Evolutionary conservation across 2,329 filamentous ascomycete species (phyloP).

Genomic region (Dactylellina parvicollis): DNA sequence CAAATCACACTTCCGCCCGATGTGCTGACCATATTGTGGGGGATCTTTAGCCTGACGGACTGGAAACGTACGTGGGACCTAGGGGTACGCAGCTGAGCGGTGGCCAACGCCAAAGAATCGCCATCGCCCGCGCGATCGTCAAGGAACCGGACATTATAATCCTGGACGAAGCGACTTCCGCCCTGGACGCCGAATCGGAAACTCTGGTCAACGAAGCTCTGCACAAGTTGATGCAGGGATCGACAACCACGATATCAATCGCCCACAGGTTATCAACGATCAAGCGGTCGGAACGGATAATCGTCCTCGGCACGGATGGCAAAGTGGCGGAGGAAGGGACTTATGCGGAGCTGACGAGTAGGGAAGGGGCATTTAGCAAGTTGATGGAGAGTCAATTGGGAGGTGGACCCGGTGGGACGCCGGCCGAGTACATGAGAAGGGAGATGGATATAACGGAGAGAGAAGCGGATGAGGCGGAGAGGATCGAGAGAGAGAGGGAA

Average conservation of each 20-base stretch:
- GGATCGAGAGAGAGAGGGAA: conserved; percentile 34
- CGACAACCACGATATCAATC: conserved; percentile 97
- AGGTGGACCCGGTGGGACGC: conserved; percentile 85
- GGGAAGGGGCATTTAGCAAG: conserved; percentile 86
- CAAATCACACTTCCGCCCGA: background rate
- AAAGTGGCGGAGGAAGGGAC: conserved; percentile 89
- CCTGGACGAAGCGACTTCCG: conserved; percentile 94
- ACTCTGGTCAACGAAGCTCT: conserved; percentile 94
- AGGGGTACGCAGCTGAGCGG: conserved; percentile 67
- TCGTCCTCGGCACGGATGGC: conserved; percentile 86
- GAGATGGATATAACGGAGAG: conserved; percentile 48
- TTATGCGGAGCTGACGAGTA: conserved; percentile 78
- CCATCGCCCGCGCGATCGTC: conserved; percentile 91
- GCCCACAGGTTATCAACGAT: conserved; percentile 96
- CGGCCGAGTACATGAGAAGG: conserved; percentile 61
- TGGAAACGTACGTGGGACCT: conserved; percentile 92
- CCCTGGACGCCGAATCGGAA: conserved; percentile 94
- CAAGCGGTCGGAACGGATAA: conserved; percentile 92
- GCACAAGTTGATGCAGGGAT: conserved; percentile 79
- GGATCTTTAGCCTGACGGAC: conserved; percentile 73
- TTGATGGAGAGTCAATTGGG: conserved; percentile 99
- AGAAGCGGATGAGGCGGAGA: conserved; percentile 54
- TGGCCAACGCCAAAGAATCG: conserved; percentile 76
- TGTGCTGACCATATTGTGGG: conserved; percentile 61
- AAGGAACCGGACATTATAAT: conserved; percentile 98